phyloP scores from a whole-genome alignment of 2,329 filamentous ascomycete genomes.

The Calonectria montana region DNA sequence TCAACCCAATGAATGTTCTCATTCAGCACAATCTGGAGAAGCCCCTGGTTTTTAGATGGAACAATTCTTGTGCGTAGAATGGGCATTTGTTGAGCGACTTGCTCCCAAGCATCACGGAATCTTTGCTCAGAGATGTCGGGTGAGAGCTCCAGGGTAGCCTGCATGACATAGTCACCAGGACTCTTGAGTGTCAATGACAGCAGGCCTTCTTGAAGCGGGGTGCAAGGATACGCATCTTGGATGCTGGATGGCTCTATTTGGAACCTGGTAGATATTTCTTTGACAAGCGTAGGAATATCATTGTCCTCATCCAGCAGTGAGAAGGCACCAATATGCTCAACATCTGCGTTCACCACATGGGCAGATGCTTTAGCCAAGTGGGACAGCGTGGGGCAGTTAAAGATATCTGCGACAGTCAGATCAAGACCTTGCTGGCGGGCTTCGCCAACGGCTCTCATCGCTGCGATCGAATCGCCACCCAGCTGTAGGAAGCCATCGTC shows the following conservation, averaged over 20 bases:
- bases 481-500: constrained; percentile 62
- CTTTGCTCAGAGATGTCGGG: background rate
- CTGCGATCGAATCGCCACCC: constrained; percentile 62
- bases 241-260: constrained; percentile 2
- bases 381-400: background rate
- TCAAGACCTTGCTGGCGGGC: constrained; percentile 20
- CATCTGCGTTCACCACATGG: rapidly evolving
- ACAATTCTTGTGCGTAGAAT: constrained; percentile 53
- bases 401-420: constrained; percentile 26
- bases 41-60: background rate
- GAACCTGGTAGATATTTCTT: background rate
- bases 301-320: background rate
- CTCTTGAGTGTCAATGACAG: constrained; percentile 43
- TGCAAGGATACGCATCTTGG: constrained; percentile 50
- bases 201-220: constrained; percentile 49
- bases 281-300: background rate
- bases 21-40: constrained; percentile 21
- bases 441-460: constrained; percentile 56
- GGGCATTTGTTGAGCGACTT: background rate
- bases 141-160: constrained; percentile 24
- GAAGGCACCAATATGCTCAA: background rate
- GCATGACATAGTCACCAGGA: constrained; percentile 32
- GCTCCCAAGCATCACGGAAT: constrained; percentile 29
- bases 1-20: constrained; percentile 13
- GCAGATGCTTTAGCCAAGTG: background rate